phyloP scores from a whole-genome alignment of 2,329 filamentous ascomycete genomes.

The Ascochyta rabiei region DNA sequence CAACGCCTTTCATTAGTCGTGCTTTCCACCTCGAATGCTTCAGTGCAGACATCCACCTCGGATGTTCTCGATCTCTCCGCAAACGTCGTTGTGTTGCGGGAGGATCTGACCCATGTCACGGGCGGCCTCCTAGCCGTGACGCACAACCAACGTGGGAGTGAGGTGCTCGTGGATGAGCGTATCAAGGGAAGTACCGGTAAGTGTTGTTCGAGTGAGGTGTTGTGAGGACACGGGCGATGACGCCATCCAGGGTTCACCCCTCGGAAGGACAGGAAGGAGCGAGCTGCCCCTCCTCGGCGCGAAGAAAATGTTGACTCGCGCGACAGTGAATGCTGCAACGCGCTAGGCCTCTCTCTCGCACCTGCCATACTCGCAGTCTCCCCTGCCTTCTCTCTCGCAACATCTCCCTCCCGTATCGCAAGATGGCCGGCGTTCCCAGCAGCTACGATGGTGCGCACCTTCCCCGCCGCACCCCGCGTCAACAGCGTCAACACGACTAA shows the following conservation, averaged over 20 bases:
- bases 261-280: too few relatives aligned
- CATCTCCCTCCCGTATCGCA: constrained; percentile 37
- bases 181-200: too few relatives aligned
- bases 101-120: too few relatives aligned
- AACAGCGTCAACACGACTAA: constrained; percentile 10
- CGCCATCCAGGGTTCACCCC: constrained; percentile 31
- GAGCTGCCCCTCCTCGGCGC: constrained; percentile 26
- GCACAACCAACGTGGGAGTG: too few relatives aligned
- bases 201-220: too few relatives aligned
- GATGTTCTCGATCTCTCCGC: too few relatives aligned
- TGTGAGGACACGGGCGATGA: constrained; percentile 16
- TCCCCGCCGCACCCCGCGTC: background rate
- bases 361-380: background rate
- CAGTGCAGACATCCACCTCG: too few relatives aligned
- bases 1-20: too few relatives aligned
- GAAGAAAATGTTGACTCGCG: constrained; percentile 27
- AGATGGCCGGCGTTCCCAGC: constrained; percentile 42
- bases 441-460: constrained; percentile 38
- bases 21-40: too few relatives aligned
- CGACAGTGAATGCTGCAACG: constrained; percentile 27
- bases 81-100: too few relatives aligned
- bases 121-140: too few relatives aligned
- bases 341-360: constrained; percentile 7
- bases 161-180: too few relatives aligned
- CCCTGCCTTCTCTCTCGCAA: constrained; percentile 11